Evolutionary conservation across 257 asterid genomes (phyloP), one percentile per base, ranked within the genome.

Genomic region (Henckelia pumila): DNA sequence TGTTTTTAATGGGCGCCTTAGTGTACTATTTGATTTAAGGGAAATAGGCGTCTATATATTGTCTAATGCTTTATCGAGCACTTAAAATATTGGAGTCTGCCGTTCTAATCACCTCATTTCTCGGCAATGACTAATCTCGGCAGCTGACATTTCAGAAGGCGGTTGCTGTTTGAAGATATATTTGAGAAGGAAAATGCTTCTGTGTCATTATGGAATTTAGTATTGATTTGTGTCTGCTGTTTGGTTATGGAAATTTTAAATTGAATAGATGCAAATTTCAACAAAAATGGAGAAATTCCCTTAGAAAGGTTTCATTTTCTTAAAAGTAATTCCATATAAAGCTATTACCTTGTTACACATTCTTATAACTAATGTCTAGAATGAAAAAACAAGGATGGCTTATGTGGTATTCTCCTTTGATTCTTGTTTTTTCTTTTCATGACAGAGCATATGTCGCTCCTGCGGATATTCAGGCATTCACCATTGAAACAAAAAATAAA

Each of bases 401-500:
- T 40, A 19, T 21, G 10, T 1, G 22, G 23, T 6, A 59, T 71
- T 56, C 59, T 26, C 53, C 50, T 22, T 3, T 33, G 23, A 20
- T 6, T 71, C 52, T 21, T 1, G 6, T 63, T 37, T 76, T 76
- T 71, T 71, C 56, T 69, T 25, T 70, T 70, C 64, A 75, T 78
- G 35, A 57, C 83, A 92, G 98, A 79, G 98, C 95, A 73, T 92
- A 89, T 87, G 98, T 92, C 49, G 87, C 91, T 73, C 95, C 95
- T 53, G 92, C 76, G 62, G 98, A 92, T 80, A 77, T 89, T 75
- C 92, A 86, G 83, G 83, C 79, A 58, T 85, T 92, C 76, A 92
- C 96, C 40, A 49, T 28, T 66, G 98, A 89, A 70, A 73, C 76
- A 7, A 92, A 87, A 79, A 74, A 73, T 70, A 89, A 84, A 79